A percentile compares a stretch with the other conserved stretches of the same genome.
These are phyloP conservation scores for Cenchrus americanus DNA, from an alignment of 176 grass and related monocot species.

Conservation along the genomic window DNA sequence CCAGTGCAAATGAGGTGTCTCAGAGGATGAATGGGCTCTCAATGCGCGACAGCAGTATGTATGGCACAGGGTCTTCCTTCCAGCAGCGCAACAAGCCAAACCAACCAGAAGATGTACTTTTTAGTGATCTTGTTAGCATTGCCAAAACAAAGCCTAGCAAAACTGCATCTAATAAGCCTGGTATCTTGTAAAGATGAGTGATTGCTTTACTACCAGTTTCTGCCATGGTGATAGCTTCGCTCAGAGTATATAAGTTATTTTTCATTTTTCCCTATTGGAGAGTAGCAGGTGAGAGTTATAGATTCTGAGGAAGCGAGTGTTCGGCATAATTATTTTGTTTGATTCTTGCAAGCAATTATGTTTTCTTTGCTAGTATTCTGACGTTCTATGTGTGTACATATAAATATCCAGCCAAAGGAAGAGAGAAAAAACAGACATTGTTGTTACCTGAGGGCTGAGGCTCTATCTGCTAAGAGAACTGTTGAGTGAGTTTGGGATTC, in stretches of 20 bases:
- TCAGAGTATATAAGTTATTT: slow-evolving; percentile 54
- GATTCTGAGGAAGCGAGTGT: slow-evolving; percentile 39
- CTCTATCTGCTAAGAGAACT: background rate
- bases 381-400: background rate
- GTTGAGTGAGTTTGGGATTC: background rate
- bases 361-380: slow-evolving; percentile 23
- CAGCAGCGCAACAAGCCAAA: slow-evolving; percentile 54
- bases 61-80: slow-evolving; percentile 39
- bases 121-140: slow-evolving; percentile 93
- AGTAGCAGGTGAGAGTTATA: slow-evolving; percentile 46
- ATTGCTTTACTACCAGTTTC: slow-evolving; percentile 4
- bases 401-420: background rate
- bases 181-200: slow-evolving; percentile 47
- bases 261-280: slow-evolving; percentile 11
- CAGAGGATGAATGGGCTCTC: slow-evolving; percentile 80
- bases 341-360: slow-evolving; percentile 16
- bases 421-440: background rate
- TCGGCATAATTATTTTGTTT: slow-evolving; percentile 28
- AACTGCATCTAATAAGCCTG: slow-evolving; percentile 59
- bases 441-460: background rate
- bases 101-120: slow-evolving; percentile 76
- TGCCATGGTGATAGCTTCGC: slow-evolving; percentile 12
- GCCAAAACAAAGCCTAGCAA: slow-evolving; percentile 83
- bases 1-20: slow-evolving; percentile 57
- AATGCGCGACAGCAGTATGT: slow-evolving; percentile 58